Percentiles rank a stretch among this genome's conserved stretches.
Evolutionary conservation across 2,329 filamentous ascomycete genomes (phyloP).

Genomic region (Capronia coronata): DNA sequence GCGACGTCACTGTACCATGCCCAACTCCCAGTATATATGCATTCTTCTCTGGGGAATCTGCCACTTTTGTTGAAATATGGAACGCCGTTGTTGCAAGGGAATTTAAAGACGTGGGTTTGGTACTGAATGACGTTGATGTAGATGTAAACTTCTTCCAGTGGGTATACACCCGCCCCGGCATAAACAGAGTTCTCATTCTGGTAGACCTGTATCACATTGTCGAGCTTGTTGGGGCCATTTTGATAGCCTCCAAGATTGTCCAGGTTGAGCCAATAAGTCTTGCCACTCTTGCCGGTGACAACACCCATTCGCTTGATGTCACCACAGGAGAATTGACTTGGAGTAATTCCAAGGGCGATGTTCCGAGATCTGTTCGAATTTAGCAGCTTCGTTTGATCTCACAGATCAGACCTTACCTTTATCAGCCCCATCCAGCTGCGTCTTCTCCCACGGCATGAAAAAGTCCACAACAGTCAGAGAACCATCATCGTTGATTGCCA

Average conservation of each 20-base stretch:
- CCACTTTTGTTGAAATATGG: slow-evolving; percentile 34
- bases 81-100: slow-evolving; percentile 32
- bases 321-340: slow-evolving; percentile 22
- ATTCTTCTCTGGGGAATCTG: slow-evolving; percentile 30
- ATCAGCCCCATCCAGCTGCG: slow-evolving; percentile 46
- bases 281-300: slow-evolving; percentile 48
- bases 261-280: slow-evolving; percentile 38
- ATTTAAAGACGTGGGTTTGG: slow-evolving; percentile 33
- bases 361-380: slow-evolving; percentile 40
- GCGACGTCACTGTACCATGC: slow-evolving; percentile 30
- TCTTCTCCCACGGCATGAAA: slow-evolving; percentile 51
- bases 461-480: slow-evolving; percentile 47
- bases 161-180: slow-evolving; percentile 38
- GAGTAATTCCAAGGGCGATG: slow-evolving; percentile 24
- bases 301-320: slow-evolving; percentile 45
- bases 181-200: slow-evolving; percentile 34
- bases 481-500: slow-evolving; percentile 25
- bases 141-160: slow-evolving; percentile 41
- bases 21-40: slow-evolving; percentile 34
- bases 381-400: background rate
- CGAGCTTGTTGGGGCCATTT: slow-evolving; percentile 34
- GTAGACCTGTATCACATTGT: slow-evolving; percentile 37
- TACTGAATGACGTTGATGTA: slow-evolving; percentile 34
- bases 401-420: slow-evolving; percentile 27
- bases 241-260: slow-evolving; percentile 41